phyloP scores from a whole-genome alignment of 2,329 filamentous ascomycete species.

The Calonectria pteridis region DNA sequence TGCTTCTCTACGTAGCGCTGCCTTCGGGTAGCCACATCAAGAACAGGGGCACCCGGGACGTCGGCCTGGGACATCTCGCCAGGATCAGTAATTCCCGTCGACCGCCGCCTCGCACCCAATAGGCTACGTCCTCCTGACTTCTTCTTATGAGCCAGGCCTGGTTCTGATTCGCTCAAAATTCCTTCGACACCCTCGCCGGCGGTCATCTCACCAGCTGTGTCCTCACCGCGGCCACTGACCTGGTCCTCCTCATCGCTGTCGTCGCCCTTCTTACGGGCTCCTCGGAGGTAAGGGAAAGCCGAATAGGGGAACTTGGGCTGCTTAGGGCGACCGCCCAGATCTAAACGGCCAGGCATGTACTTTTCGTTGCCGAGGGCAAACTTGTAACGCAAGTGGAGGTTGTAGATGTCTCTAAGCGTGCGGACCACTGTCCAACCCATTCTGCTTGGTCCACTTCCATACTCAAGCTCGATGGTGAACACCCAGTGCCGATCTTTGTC shows the following conservation, averaged over 20 bases:
- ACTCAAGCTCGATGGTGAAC: slow-evolving; percentile 94
- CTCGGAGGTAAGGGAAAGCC: slow-evolving; percentile 89
- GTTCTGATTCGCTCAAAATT: slow-evolving; percentile 51
- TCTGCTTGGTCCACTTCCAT: slow-evolving; percentile 92
- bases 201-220: slow-evolving; percentile 65
- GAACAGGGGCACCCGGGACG: slow-evolving; percentile 60
- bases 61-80: slow-evolving; percentile 58
- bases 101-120: slow-evolving; percentile 66
- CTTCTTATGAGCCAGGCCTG: slow-evolving; percentile 53
- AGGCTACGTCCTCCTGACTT: slow-evolving; percentile 66
- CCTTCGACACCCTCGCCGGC: slow-evolving; percentile 73
- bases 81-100: slow-evolving; percentile 62
- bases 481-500: slow-evolving; percentile 80
- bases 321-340: slow-evolving; percentile 76
- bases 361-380: slow-evolving; percentile 86
- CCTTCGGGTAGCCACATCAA: slow-evolving; percentile 58
- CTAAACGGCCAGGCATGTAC: slow-evolving; percentile 77
- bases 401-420: slow-evolving; percentile 89
- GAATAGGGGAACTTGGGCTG: slow-evolving; percentile 91
- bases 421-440: slow-evolving; percentile 97
- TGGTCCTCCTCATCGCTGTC: slow-evolving; percentile 81
- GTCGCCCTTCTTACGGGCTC: slow-evolving; percentile 83
- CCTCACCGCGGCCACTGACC: slow-evolving; percentile 53
- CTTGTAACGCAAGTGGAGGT: slow-evolving; percentile 94
- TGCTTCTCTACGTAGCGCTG: slow-evolving; percentile 83